Evolutionary conservation across 768 basidiomycete species (phyloP).

Genomic region (Auricularia auricula-judae): DNA sequence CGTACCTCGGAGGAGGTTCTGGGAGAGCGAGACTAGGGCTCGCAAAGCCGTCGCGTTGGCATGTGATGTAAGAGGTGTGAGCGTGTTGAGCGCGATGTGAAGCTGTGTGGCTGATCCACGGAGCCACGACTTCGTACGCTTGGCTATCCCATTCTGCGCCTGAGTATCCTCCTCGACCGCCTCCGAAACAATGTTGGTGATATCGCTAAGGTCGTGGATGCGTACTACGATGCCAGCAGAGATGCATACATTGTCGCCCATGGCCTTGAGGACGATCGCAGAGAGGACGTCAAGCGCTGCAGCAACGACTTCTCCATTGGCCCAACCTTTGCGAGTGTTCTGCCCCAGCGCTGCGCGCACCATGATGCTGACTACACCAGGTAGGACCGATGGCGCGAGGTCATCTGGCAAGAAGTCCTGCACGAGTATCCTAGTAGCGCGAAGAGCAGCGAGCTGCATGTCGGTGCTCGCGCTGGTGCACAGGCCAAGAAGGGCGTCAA

Average conservation of each 20-base stretch:
- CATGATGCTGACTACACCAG: slow-evolving; percentile 73
- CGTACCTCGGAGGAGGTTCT: slow-evolving; percentile 41
- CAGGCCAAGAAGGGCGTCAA: slow-evolving; percentile 53
- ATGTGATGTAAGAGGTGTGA: slow-evolving; percentile 63
- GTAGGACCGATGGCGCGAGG: slow-evolving; percentile 57
- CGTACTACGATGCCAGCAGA: slow-evolving; percentile 45
- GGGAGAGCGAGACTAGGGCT: slow-evolving; percentile 47
- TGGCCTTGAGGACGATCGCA: slow-evolving; percentile 38
- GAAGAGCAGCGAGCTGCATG: not conserved
- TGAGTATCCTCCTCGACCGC: slow-evolving; percentile 8
- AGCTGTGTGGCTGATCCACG: slow-evolving; percentile 73
- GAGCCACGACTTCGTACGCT: slow-evolving; percentile 67
- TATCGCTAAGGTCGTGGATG: slow-evolving; percentile 53
- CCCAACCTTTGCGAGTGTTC: slow-evolving; percentile 47
- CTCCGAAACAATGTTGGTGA: slow-evolving; percentile 26
- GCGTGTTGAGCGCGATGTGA: slow-evolving; percentile 66
- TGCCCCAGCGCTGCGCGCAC: slow-evolving; percentile 54
- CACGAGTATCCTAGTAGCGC: slow-evolving; percentile 29
- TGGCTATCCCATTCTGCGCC: slow-evolving; percentile 35
- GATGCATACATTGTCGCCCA: slow-evolving; percentile 60
- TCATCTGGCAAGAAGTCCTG: slow-evolving; percentile 38
- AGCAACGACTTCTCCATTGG: slow-evolving; percentile 57
- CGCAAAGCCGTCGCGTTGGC: slow-evolving; percentile 53
- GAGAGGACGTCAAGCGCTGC: slow-evolving; percentile 48
- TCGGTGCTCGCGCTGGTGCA: not conserved